A percentile compares a stretch with the other conserved stretches of the same genome.
phyloP scores from a whole-genome alignment of 371 early-diverging fungal species.

The Circinella minor region DNA sequence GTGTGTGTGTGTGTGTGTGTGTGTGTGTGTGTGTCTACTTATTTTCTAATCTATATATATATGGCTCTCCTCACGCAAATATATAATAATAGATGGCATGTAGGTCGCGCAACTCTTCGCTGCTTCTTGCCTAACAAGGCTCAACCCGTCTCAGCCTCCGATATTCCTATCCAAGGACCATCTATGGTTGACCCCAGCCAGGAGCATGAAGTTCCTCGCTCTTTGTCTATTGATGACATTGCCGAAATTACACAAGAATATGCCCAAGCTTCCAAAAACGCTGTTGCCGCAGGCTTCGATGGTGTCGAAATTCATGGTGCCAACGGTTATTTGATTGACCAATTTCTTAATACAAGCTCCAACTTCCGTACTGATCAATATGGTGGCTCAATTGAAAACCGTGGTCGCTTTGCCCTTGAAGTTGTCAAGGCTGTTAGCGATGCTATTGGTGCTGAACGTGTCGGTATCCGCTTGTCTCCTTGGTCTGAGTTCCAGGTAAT shows the following conservation, averaged over 20 bases:
- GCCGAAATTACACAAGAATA: constrained; percentile 60
- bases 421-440: constrained; percentile 36
- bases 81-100: constrained; percentile 12
- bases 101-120: constrained; percentile 22
- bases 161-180: constrained; percentile 22
- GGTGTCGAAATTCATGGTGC: constrained; percentile 75
- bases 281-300: constrained; percentile 63
- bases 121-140: constrained; percentile 8
- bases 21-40: too few species aligned
- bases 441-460: constrained; percentile 17
- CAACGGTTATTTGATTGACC: constrained; percentile 65
- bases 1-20: too few species aligned
- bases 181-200: constrained; percentile 2
- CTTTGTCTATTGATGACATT: constrained; percentile 69
- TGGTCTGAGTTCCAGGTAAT: constrained; percentile 22
- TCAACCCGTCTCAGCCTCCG: constrained; percentile 24
- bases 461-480: constrained; percentile 26
- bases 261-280: constrained; percentile 48
- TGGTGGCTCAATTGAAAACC: constrained; percentile 58
- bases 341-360: constrained; percentile 30
- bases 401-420: constrained; percentile 50
- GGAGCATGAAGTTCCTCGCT: constrained; percentile 56
- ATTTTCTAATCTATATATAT: too few species aligned
- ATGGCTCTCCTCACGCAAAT: too few species aligned
- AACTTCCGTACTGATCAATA: constrained; percentile 70